These are phyloP conservation scores for Apiospora koreana DNA, from an alignment of 2,329 filamentous ascomycete genomes.

Conservation along the genomic window DNA sequence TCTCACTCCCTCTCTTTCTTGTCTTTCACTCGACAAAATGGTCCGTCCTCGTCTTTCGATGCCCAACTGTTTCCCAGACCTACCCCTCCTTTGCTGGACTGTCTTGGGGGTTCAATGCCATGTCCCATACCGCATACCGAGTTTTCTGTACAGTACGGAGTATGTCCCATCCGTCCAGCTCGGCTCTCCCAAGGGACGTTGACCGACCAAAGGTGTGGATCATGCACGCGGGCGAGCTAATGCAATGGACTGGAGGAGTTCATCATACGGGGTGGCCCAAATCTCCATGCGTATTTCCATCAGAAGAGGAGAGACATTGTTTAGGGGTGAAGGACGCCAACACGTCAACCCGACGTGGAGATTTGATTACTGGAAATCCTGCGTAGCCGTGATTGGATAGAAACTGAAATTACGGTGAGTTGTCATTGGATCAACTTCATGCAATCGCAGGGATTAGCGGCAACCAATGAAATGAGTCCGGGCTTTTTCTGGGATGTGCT, in stretches of 20 bases:
- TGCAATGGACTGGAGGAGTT: background rate
- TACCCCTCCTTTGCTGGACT: too few relatives aligned
- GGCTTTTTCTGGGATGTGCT: background rate
- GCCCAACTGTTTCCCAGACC: too few relatives aligned
- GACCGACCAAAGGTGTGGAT: background rate
- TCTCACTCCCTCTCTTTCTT: too few relatives aligned
- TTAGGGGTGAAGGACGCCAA: background rate
- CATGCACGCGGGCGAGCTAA: background rate
- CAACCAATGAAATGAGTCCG: background rate
- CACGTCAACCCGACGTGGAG: background rate
- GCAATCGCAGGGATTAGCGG: background rate
- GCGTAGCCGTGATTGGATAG: background rate
- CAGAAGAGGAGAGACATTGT: background rate
- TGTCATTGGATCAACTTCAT: conserved; percentile 4
- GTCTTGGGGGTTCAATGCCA: too few relatives aligned
- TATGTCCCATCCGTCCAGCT: background rate
- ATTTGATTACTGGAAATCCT: background rate
- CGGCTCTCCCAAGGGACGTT: background rate
- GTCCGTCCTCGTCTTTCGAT: too few relatives aligned
- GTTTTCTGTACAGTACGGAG: background rate
- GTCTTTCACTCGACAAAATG: too few relatives aligned
- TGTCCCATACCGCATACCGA: background rate
- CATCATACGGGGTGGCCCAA: background rate
- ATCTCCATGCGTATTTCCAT: background rate
- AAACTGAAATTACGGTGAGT: conserved; percentile 6